These are phyloP conservation scores for Lanmaoa rubissima DNA, from an alignment of 768 basidiomycete species.

Conservation along the genomic window DNA sequence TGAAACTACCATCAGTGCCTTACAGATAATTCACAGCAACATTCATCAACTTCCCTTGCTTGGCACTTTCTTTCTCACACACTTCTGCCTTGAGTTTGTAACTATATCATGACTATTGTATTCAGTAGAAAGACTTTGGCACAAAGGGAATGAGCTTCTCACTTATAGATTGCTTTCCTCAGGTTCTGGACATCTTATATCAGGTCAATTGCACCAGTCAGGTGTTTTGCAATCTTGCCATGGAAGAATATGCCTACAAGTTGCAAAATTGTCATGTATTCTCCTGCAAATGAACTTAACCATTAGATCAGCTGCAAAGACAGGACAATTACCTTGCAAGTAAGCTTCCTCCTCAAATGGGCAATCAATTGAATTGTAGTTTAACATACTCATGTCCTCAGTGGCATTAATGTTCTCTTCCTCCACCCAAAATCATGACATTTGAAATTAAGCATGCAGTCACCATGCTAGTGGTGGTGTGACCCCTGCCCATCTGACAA, in stretches of 20 bases:
- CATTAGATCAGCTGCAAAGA: too few relatives aligned
- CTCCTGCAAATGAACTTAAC: constrained; percentile 54
- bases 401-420: constrained; percentile 40
- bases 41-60: constrained; percentile 70
- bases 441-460: constrained; percentile 84
- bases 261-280: constrained; percentile 95
- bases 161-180: constrained; percentile 94
- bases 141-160: constrained; percentile 30
- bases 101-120: constrained; percentile 40
- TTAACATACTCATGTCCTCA: too few relatives aligned
- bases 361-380: too few relatives aligned
- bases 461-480: constrained; percentile 97
- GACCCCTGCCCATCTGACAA: constrained; percentile 92
- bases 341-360: too few relatives aligned
- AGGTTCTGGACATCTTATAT: constrained; percentile 98
- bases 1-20: constrained; percentile 23
- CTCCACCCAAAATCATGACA: constrained; percentile 56
- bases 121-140: not conserved
- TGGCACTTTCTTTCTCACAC: constrained; percentile 71
- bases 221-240: constrained; percentile 88
- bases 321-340: too few relatives aligned
- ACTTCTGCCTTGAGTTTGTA: constrained; percentile 91
- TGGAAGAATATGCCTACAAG: constrained; percentile 89
- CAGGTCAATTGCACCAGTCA: constrained; percentile 85
- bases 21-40: constrained; percentile 89